phyloP scores from a whole-genome alignment of 2,329 filamentous ascomycete species.

The Pyrenophora tritici-repentis region DNA sequence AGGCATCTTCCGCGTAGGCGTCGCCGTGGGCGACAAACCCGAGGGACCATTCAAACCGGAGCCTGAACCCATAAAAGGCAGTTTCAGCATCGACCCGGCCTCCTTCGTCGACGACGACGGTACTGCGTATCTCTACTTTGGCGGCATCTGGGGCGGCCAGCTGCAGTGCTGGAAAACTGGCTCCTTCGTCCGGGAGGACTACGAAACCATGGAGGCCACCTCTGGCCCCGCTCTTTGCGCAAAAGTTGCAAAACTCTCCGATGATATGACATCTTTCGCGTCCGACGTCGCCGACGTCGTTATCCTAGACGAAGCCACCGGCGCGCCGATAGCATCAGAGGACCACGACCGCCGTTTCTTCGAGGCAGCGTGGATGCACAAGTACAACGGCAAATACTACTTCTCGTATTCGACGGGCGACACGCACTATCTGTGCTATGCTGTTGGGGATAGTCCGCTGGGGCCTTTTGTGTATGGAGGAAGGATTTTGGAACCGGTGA shows the following conservation, averaged over 20 bases:
- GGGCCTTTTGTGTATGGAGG: conserved; percentile 77
- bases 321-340: conserved; percentile 63
- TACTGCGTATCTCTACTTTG: conserved; percentile 72
- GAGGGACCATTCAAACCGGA: conserved; percentile 73
- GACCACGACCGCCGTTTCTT: conserved; percentile 80
- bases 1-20: conserved; percentile 74
- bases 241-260: conserved; percentile 66
- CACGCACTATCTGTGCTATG: conserved; percentile 75
- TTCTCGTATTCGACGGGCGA: conserved; percentile 80
- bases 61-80: conserved; percentile 66
- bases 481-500: conserved; percentile 73
- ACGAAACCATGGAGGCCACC: conserved; percentile 35
- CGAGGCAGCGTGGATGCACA: conserved; percentile 81
- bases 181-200: conserved; percentile 57
- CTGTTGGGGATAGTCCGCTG: conserved; percentile 65
- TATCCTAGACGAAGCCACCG: conserved; percentile 64
- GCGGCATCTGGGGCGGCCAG: conserved; percentile 80
- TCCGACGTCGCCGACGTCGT: conserved; percentile 62
- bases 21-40: conserved; percentile 67
- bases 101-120: conserved; percentile 73
- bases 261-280: conserved; percentile 69
- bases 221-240: conserved; percentile 63
- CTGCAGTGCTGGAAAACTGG: conserved; percentile 73
- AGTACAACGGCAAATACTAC: conserved; percentile 71
- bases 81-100: conserved; percentile 78